phyloP scores from a whole-genome alignment of 306 rosid genomes.

The Benincasa hispida region DNA sequence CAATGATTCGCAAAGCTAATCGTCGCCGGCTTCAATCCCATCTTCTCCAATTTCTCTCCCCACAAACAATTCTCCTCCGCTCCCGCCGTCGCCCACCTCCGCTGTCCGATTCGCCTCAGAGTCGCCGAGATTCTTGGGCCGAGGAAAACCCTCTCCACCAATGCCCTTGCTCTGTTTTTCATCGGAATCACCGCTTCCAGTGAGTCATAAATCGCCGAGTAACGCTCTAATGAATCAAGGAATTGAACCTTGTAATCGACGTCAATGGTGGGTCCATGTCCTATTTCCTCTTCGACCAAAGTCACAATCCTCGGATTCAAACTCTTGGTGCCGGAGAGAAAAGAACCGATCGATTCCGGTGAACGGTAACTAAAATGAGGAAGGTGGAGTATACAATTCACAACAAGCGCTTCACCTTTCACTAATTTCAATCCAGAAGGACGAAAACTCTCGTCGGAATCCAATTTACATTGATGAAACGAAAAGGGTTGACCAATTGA shows the following conservation, averaged over 20 bases:
- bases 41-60: constrained; percentile 46
- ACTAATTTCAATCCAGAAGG: constrained; percentile 41
- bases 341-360: constrained; percentile 47
- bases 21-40: constrained; percentile 28
- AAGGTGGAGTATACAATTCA: constrained; percentile 73
- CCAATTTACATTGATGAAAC: constrained; percentile 74
- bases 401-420: constrained; percentile 58
- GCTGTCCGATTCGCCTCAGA: constrained; percentile 36
- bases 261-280: constrained; percentile 11
- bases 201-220: constrained; percentile 70
- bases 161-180: constrained; percentile 45
- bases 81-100: neutral
- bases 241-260: constrained; percentile 49
- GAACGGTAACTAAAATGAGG: constrained; percentile 59
- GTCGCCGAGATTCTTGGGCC: constrained; percentile 57
- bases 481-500: constrained; percentile 72
- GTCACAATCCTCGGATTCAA: constrained; percentile 48
- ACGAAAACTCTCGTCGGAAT: constrained; percentile 61
- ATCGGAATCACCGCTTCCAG: constrained; percentile 66
- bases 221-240: constrained; percentile 55
- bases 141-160: constrained; percentile 69
- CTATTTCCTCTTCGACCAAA: constrained; percentile 54
- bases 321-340: constrained; percentile 39
- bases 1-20: constrained; percentile 65
- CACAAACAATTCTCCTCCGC: constrained; percentile 23